Conservation (phyloP, 129 eudicot genomes). For the Flaveria linearis region DNA sequence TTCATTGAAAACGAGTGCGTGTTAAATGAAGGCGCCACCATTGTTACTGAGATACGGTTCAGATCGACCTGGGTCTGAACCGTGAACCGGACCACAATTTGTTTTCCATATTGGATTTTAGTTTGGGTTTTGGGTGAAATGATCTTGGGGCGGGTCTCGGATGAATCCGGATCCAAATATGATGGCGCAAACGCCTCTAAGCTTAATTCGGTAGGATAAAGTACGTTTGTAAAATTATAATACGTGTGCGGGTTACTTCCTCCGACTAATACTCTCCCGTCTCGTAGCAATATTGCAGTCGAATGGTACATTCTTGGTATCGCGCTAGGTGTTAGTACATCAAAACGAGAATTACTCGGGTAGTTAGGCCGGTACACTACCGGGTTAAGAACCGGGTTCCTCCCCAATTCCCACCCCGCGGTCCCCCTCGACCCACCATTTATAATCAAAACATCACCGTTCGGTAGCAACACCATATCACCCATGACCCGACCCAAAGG, state of each 20-base stretch:
- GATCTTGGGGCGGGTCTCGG: constrained; percentile 50
- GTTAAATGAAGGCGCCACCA: constrained; percentile 68
- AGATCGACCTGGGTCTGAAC: constrained; percentile 28
- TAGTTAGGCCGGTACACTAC: constrained; percentile 49
- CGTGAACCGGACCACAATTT: constrained; percentile 38
- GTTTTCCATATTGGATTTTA: constrained; percentile 34
- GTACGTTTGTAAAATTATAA: constrained; percentile 55
- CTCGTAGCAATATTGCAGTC: constrained; percentile 55
- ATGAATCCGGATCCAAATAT: constrained; percentile 37
- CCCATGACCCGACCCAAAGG: constrained; percentile 71
- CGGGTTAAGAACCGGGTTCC: constrained; percentile 61
- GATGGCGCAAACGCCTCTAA: constrained; percentile 77
- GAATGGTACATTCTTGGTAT: constrained; percentile 75
- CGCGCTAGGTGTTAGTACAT: constrained; percentile 40
- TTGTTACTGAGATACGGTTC: constrained; percentile 39
- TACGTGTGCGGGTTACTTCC: constrained; percentile 64
- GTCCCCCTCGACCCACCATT: constrained; percentile 61
- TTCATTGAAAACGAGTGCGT: constrained; percentile 90
- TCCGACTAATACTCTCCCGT: constrained; percentile 62
- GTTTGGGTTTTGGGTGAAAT: constrained; percentile 41
- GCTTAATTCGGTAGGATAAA: constrained; percentile 67
- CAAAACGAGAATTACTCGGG: constrained; percentile 41
- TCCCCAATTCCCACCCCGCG: constrained; percentile 62
- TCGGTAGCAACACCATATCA: constrained; percentile 64
- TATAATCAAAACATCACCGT: constrained; percentile 53